Evolutionary conservation across 2,329 filamentous ascomycete genomes (phyloP).

Genomic region (Botryotinia globosa): DNA sequence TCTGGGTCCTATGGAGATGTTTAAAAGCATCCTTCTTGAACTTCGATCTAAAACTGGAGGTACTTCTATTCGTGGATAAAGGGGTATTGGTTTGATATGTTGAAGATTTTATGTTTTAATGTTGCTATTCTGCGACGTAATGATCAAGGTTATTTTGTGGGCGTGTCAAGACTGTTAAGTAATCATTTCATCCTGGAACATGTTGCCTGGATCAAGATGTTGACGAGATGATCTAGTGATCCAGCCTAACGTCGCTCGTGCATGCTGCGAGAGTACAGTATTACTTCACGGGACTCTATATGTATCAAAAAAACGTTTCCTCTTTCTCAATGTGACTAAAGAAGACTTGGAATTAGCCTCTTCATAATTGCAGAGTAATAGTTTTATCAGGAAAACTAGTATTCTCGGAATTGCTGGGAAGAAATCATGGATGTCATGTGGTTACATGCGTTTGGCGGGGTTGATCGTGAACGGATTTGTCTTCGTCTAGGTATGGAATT

Average conservation of each 20-base stretch:
- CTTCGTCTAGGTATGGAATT: background rate
- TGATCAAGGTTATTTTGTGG: background rate
- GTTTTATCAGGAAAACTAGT: accelerated
- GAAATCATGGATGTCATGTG: background rate
- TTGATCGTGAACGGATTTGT: background rate
- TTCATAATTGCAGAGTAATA: background rate
- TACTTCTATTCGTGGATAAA: background rate
- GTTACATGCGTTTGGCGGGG: background rate
- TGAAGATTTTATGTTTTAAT: background rate
- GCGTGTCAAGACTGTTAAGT: background rate
- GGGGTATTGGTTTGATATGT: background rate
- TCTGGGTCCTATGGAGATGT: background rate
- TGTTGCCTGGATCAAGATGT: background rate
- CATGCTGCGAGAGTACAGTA: background rate
- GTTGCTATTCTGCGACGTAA: background rate
- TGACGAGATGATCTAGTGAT: background rate
- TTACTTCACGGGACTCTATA: background rate
- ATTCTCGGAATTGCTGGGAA: background rate
- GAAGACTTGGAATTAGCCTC: background rate
- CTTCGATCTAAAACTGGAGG: background rate
- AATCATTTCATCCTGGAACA: background rate
- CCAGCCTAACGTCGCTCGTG: no score
- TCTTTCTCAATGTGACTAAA: no score
- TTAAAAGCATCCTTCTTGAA: background rate
- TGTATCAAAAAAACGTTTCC: no score